A percentile compares a stretch with the other conserved stretches of the same genome.
Conservation (phyloP, 2,329 filamentous ascomycete genomes). For the Rugonectria rugulosa region DNA sequence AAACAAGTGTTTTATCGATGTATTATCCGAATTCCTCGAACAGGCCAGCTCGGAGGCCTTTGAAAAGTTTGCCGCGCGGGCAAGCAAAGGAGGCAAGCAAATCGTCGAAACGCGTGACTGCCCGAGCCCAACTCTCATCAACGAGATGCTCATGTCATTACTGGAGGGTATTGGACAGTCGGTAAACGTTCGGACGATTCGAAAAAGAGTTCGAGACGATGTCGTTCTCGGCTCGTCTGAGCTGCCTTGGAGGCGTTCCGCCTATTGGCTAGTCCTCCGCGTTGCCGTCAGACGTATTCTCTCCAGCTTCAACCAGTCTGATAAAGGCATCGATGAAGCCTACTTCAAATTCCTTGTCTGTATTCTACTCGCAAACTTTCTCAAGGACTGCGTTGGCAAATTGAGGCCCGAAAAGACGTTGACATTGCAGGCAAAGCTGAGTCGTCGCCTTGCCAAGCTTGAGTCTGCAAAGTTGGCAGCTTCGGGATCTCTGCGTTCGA, state of each 20-base stretch:
- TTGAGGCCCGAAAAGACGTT: constrained; percentile 30
- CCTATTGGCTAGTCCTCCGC: constrained; percentile 69
- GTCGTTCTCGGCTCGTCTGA: constrained; percentile 57
- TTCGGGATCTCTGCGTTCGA: background rate
- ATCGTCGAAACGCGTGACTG: constrained; percentile 66
- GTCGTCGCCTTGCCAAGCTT: constrained; percentile 65
- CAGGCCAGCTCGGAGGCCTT: constrained; percentile 62
- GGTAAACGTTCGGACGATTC: constrained; percentile 47
- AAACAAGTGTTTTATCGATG: constrained; percentile 51
- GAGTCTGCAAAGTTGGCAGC: constrained; percentile 40
- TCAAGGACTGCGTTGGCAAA: constrained; percentile 46
- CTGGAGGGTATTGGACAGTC: constrained; percentile 61
- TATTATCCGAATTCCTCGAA: constrained; percentile 61
- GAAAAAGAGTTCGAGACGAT: constrained; percentile 71
- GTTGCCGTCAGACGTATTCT: constrained; percentile 64
- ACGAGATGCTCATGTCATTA: constrained; percentile 65
- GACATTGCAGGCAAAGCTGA: constrained; percentile 56
- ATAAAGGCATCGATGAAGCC: constrained; percentile 41
- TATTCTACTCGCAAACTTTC: constrained; percentile 53
- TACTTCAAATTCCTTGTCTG: constrained; percentile 68
- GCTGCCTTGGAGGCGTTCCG: constrained; percentile 67
- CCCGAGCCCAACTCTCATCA: constrained; percentile 63
- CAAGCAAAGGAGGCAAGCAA: constrained; percentile 57
- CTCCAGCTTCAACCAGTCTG: constrained; percentile 43
- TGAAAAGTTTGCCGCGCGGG: constrained; percentile 59